A percentile compares a stretch with the other conserved stretches of the same genome.
These are phyloP conservation scores for Saposhnikovia divaricata DNA, from an alignment of 129 eudicot genomes.

Conservation along the genomic window DNA sequence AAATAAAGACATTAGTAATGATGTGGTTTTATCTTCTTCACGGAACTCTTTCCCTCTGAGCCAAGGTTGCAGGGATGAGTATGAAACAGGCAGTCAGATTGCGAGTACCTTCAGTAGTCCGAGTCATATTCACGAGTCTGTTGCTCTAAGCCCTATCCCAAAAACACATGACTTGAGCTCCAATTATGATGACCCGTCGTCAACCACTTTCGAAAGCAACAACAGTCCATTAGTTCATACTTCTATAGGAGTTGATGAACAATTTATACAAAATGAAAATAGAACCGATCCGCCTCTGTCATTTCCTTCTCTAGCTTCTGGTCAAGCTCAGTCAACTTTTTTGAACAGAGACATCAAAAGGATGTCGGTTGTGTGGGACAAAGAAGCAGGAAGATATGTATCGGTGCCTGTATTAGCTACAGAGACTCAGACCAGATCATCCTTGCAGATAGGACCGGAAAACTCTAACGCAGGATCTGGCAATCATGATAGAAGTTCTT, in stretches of 20 bases:
- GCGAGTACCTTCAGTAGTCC: constrained; percentile 81
- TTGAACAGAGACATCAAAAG: constrained; percentile 58
- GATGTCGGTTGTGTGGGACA: constrained; percentile 89
- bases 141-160: constrained; percentile 54
- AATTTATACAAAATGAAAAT: constrained; percentile 12
- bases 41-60: constrained; percentile 61
- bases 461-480: constrained; percentile 26
- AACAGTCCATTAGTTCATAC: constrained; percentile 15
- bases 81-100: constrained; percentile 67
- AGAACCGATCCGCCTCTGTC: constrained; percentile 19
- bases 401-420: constrained; percentile 50
- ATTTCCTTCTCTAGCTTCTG: constrained; percentile 21
- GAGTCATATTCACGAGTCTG: constrained; percentile 63
- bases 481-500: constrained; percentile 22
- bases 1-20: constrained; percentile 33
- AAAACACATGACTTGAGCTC: constrained; percentile 16
- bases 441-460: constrained; percentile 20
- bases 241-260: constrained; percentile 39
- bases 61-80: constrained; percentile 72
- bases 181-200: constrained; percentile 17
- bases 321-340: constrained; percentile 22
- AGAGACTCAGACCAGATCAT: constrained; percentile 35
- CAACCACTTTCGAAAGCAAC: constrained; percentile 5
- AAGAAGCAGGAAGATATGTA: constrained; percentile 84
- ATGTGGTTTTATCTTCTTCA: constrained; percentile 26